Base-by-base conservation (phyloP, 345 rosid species). In the Arabis alpina region DNA sequence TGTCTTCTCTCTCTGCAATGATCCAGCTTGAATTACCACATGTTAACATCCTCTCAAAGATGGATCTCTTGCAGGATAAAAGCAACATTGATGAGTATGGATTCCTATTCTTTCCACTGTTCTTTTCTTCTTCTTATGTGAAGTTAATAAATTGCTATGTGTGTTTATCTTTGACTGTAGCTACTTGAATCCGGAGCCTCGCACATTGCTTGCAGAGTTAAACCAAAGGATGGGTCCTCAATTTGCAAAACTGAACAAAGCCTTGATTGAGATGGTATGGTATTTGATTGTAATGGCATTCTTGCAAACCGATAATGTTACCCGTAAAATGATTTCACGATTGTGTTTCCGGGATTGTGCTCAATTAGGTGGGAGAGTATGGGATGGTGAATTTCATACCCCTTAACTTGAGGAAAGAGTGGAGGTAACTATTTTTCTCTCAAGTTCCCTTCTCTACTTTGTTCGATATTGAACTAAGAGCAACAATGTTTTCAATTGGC, bases 1-100 rank as follows among this genome's bases (percentile, higher is more conserved):
- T 89, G 97, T 90, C 93, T 39, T 93, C 98, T 62, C 97, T 91
- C 57, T 86, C 97, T 62, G 97, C 97, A 47, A 93, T 93, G 96
- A 55, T 93, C 68, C 94, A 93, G 75, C 96, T 93, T 65, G 97
- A 93, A 69, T 60, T 91, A 76, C 98, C 97, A 4, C 97, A 87
- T 75, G 79, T 93, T 65, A 93, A 93, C 76, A 82, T 91, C 64
- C 91, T 89, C 79, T 84, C 97, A 16, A 93, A 93, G 79, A 93
- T 93, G 95, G 97, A 93, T 72, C 96, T 87, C 19, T 86, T 93
- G 72, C 83, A 80, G 50, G 86, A 84, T 68, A 91, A 83, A 77
- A 84, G 79, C 70, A 87, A 86, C 70, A 68, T 89, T 13, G 87
- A 86, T 55, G 77, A 89, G 98, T 93, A 66, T 60, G 85, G 44